A percentile compares a stretch with the other conserved stretches of the same genome.
Evolutionary conservation across 306 rosid genomes (phyloP).

Genomic region (Hippophae tibetana): DNA sequence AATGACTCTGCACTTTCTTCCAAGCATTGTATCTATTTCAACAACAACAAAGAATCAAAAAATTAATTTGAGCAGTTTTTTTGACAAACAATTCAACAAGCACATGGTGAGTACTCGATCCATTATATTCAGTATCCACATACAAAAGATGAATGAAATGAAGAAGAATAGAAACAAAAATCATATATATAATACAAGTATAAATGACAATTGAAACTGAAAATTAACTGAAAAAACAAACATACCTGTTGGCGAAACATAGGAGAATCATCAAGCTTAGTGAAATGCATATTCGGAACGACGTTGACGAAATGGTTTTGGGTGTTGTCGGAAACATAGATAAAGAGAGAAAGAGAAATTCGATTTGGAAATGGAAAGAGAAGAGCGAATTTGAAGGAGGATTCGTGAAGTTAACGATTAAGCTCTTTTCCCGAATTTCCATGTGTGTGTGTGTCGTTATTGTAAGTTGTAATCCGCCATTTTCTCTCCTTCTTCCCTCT

Average conservation of each 20-base stretch:
- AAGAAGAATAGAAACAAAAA: background rate
- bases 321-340: background rate
- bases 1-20: conserved; percentile 91
- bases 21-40: conserved; percentile 78
- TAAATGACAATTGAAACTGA: background rate
- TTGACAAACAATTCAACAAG: background rate
- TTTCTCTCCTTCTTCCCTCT: conserved; percentile 6
- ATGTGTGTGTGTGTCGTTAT: conserved; percentile 13
- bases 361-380: conserved; percentile 1
- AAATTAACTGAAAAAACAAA: conserved; percentile 3
- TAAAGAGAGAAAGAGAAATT: conserved; percentile 1
- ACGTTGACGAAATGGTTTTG: background rate
- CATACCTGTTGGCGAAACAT: conserved; percentile 97
- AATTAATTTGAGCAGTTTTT: background rate
- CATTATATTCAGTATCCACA: too few species aligned
- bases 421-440: conserved; percentile 24
- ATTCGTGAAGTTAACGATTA: conserved; percentile 22
- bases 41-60: conserved; percentile 15
- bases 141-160: background rate
- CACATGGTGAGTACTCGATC: too few species aligned
- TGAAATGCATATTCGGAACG: conserved; percentile 54
- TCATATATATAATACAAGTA: background rate
- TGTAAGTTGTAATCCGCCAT: conserved; percentile 4
- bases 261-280: conserved; percentile 95
- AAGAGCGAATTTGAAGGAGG: conserved; percentile 31